Conservation (phyloP, 331 rosid genomes). For the Malus hybrid region DNA sequence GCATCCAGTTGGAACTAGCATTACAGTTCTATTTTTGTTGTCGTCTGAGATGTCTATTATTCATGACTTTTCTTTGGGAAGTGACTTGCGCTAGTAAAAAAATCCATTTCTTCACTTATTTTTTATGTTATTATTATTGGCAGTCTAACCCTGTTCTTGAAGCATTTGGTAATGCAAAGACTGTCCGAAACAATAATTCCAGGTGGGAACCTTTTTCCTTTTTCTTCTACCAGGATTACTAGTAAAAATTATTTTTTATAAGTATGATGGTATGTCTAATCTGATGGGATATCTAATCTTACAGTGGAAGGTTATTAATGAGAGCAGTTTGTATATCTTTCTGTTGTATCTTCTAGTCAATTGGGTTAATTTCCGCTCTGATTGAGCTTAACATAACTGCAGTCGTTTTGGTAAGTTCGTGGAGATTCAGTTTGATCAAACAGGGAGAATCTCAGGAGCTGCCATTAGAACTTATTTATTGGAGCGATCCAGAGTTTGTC, state of each 20-base stretch:
- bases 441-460: conserved; percentile 93
- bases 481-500: conserved; percentile 91
- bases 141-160: conserved; percentile 96
- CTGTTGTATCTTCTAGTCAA: neutral
- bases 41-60: neutral
- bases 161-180: conserved; percentile 96
- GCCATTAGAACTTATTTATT: conserved; percentile 88
- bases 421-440: conserved; percentile 82
- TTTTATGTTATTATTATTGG: conserved; percentile 10
- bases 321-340: neutral
- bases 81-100: conserved; percentile 1
- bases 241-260: neutral
- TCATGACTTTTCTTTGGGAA: conserved; percentile 3
- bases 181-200: conserved; percentile 85
- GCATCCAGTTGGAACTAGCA: neutral
- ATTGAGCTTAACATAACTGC: conserved; percentile 34
- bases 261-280: no score
- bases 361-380: conserved; percentile 23
- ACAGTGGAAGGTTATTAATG: neutral
- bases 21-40: neutral
- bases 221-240: neutral
- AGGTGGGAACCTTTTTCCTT: conserved; percentile 45
- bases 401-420: conserved; percentile 98
- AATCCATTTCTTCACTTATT: neutral
- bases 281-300: neutral